A percentile compares a stretch with the other conserved stretches of the same genome.
Evolutionary conservation across 306 rosid species (phyloP).

Genomic region (Trichosanthes truncata): DNA sequence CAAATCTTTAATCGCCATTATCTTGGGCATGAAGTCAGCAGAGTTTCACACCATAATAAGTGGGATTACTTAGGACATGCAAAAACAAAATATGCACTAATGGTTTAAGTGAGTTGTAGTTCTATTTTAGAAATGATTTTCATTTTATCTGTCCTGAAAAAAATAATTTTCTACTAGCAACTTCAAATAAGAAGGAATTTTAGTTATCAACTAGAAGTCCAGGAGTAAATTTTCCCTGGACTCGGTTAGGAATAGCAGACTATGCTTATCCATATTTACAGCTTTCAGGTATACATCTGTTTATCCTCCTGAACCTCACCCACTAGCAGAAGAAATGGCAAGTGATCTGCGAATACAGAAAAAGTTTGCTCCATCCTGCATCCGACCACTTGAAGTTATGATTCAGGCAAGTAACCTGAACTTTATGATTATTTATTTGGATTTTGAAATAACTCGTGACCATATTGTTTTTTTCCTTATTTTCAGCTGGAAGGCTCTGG

Average conservation of each 20-base stretch:
- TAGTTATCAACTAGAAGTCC: background rate
- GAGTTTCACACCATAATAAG: background rate
- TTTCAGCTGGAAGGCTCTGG: constrained; percentile 93
- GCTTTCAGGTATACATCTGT: constrained; percentile 91
- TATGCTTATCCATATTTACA: constrained; percentile 27
- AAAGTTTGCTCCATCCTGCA: constrained; percentile 55
- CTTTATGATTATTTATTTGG: background rate
- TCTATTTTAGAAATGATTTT: background rate
- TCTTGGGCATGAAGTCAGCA: background rate
- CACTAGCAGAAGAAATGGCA: constrained; percentile 55
- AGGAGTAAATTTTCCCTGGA: background rate
- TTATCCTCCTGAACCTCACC: constrained; percentile 87
- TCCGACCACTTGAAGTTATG: constrained; percentile 81
- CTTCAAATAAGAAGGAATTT: background rate
- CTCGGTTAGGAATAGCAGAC: background rate
- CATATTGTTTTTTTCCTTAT: constrained; percentile 9
- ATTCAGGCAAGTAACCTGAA: constrained; percentile 54
- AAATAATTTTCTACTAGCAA: background rate
- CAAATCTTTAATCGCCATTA: background rate
- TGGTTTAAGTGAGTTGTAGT: background rate
- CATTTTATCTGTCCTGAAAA: background rate
- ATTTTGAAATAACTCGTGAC: constrained; percentile 14
- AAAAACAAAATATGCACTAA: background rate
- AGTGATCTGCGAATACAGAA: constrained; percentile 26
- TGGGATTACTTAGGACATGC: background rate